Percentiles rank a stretch among this genome's conserved stretches.
Evolutionary conservation across 225 moss, liverwort and hornwort species (phyloP).

Genomic region (Ulota crispa): DNA sequence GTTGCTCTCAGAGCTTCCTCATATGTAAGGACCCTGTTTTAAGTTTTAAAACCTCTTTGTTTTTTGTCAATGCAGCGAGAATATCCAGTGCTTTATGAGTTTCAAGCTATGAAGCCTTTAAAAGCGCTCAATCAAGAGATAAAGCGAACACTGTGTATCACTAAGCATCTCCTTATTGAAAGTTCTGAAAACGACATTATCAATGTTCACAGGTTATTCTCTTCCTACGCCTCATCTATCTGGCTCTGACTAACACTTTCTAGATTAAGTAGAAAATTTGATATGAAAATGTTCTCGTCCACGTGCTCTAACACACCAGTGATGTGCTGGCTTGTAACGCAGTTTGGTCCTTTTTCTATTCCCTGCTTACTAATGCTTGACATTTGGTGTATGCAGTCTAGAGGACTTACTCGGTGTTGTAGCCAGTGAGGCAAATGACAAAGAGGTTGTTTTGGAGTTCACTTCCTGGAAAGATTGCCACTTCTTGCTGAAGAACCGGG

Average conservation of each 20-base stretch:
- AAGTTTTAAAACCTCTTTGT: neutral
- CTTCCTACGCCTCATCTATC: slow-evolving; percentile 4
- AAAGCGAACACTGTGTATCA: slow-evolving; percentile 71
- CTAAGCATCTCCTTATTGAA: slow-evolving; percentile 87
- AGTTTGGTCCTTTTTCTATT: neutral
- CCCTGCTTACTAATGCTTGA: slow-evolving; percentile 1
- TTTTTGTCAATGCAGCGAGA: slow-evolving; percentile 60
- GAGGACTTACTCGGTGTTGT: slow-evolving; percentile 85
- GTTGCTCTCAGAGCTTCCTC: neutral
- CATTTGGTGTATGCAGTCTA: slow-evolving; percentile 56
- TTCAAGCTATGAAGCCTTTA: slow-evolving; percentile 72
- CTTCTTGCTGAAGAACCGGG: slow-evolving; percentile 77
- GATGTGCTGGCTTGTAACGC: neutral
- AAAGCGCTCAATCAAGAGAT: slow-evolving; percentile 65
- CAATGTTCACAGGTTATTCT: slow-evolving; percentile 80
- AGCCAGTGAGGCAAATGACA: slow-evolving; percentile 70
- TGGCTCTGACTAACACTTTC: neutral
- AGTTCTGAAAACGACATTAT: slow-evolving; percentile 73
- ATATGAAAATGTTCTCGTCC: neutral
- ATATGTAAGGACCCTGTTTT: neutral
- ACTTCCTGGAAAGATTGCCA: slow-evolving; percentile 85
- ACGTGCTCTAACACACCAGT: neutral
- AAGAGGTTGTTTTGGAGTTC: slow-evolving; percentile 82
- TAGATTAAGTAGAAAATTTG: neutral
- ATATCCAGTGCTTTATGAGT: slow-evolving; percentile 87